Percentiles rank a stretch among this genome's conserved stretches.
Evolutionary conservation across 2,329 filamentous ascomycete species (phyloP).

Genomic region (Zasmidium cellare): DNA sequence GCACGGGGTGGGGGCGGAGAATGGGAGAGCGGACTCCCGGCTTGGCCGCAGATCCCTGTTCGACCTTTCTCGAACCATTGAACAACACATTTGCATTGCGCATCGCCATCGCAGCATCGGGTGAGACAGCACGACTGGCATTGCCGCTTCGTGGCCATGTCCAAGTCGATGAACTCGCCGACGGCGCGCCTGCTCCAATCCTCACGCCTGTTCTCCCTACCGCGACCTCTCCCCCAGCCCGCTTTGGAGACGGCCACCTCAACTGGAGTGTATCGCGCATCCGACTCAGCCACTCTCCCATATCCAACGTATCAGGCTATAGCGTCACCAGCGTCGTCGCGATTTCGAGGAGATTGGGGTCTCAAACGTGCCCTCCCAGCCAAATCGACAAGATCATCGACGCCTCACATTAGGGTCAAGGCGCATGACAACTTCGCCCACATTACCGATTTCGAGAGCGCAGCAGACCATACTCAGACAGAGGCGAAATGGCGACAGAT

Average conservation of each 20-base stretch:
- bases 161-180: conserved; percentile 51
- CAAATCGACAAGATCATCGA: conserved; percentile 68
- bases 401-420: conserved; percentile 74
- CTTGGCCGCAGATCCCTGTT: neutral
- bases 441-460: conserved; percentile 88
- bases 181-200: conserved; percentile 72
- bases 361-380: conserved; percentile 81
- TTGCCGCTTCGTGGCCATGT: conserved; percentile 28
- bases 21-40: neutral
- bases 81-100: neutral
- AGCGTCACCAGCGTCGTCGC: conserved; percentile 71
- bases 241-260: conserved; percentile 44
- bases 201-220: conserved; percentile 87
- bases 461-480: conserved; percentile 77
- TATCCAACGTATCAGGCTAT: conserved; percentile 85
- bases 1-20: neutral
- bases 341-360: conserved; percentile 84
- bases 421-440: conserved; percentile 71
- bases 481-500: conserved; percentile 86
- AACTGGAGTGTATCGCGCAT: conserved; percentile 54
- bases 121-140: neutral
- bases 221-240: conserved; percentile 69
- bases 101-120: neutral
- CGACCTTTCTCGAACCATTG: neutral
- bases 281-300: conserved; percentile 69